Base-by-base conservation (phyloP, 441 rosid genomes). In the Omphalea diandra region DNA sequence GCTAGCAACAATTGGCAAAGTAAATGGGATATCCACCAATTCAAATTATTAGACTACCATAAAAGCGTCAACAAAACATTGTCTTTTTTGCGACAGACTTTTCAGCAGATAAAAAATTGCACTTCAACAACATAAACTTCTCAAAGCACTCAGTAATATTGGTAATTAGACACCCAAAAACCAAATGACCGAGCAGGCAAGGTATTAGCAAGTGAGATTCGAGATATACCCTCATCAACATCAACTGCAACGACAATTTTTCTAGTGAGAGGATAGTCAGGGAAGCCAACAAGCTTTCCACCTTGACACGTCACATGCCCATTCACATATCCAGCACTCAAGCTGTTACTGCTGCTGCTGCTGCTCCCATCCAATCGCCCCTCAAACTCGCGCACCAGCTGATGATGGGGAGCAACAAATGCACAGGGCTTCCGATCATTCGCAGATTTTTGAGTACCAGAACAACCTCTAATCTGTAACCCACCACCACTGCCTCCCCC, bases 191-290 rank as follows among this genome's bases (percentile, higher is more conserved):
- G 1, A 50, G 31, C 27, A 70, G 38, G 5, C 27, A 31, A 27
- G 27, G 65, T 24, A 66, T 29, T 20, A 38, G 56, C 43, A n/a
- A 35, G 40, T 26, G 33, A 49, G 15, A 61, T 46, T 55, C 1
- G 2, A 31, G 50, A 65, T 46, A 79, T 79, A 94, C 99, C 99
- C 78, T 95, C 99, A 63, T 92, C 99, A 2, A 95, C 90, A 65
- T 95, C 99, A 58, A 95, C 99, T 18, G 99, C 99, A 35, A 95
- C 99, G 47, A 81, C 84, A 2, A 89, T 64, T 76, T 86, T 94
- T 67, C 85, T 92, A 7, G 81, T 74, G 26, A 54, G 70, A 59
- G 78, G 62, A 24, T 66, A 76, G 29, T 76, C 83, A 57, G 73
- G 71, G 29, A 84, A 82, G 38, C 85, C 83, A 47, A 80, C 69